Base-by-base conservation (phyloP, 805 yeast species). In the Starmerella sirachaensis region DNA sequence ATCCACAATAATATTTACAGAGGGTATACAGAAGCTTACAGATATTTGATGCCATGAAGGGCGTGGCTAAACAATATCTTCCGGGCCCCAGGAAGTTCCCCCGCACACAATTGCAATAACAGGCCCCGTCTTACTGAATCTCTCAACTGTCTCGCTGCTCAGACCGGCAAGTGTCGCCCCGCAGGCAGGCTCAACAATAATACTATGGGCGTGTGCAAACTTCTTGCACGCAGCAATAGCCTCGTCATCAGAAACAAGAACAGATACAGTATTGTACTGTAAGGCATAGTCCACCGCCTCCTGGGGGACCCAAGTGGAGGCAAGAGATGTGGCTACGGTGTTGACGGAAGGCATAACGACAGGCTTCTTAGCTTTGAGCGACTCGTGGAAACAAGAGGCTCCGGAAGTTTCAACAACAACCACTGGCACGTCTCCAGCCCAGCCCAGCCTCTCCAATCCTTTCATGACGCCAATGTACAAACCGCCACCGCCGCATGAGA, bases 401-500 rank as follows among this genome's bases (percentile, higher is more conserved):
- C 48, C 48, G 20, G 55, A 59, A 0, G 84, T 74, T 51, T 78
- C 85, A 3, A 75, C 66, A 12, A 70, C 69, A 13, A 68, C 47
- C 4, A 70, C 57, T 41, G 70, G 50, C 4, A 50, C 54, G 10
- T 31, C 29, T 13, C 42, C 47, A 5, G 38, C 37, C 52, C 57
- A 59, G n/a, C 50, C 48, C 10, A 70, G 57, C 43, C 85, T 69
- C 59, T 80, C 79, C 57, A 88, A 59, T 51, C 91, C 93, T 3
- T 83, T 66, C 33, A 83, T 88, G 29, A 88, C 66, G 55, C 98
- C 98, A 9, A 93, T 74, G 55, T 80, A 71, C 47, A 88, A 66
- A 33, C 98, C 98, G 51, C 96, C 97, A 46, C 98, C 98, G 41
- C 97, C 98, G 35, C 85, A 84, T 7, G 95, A 88, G 42, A 86